Percentiles rank a stretch among this genome's conserved stretches.
phyloP scores from a whole-genome alignment of 148 eudicot genomes.

The Linanthus parryae region DNA sequence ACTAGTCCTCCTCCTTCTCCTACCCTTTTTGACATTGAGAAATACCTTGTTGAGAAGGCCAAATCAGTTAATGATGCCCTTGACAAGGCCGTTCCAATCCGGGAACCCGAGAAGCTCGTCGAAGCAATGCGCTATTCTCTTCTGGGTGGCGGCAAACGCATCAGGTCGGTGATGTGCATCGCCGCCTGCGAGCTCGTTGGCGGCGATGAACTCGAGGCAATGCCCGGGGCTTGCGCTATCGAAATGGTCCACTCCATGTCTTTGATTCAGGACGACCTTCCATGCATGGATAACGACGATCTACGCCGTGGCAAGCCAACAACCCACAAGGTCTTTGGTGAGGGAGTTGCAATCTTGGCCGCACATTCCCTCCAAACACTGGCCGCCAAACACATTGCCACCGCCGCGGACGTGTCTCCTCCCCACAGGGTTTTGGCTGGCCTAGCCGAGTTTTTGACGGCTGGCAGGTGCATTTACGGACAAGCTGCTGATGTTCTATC shows the following conservation, averaged over 20 bases:
- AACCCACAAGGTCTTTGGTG: constrained; percentile 31
- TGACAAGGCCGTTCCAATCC: constrained; percentile 23
- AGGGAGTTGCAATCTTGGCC: no score
- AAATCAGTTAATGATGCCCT: constrained; percentile 20
- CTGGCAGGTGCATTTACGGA: no score
- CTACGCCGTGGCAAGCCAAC: constrained; percentile 30
- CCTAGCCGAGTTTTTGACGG: no score
- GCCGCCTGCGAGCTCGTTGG: constrained; percentile 35
- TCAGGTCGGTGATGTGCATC: constrained; percentile 29
- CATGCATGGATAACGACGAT: constrained; percentile 38
- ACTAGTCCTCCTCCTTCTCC: no score
- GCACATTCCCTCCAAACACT: no score
- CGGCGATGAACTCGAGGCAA: constrained; percentile 16
- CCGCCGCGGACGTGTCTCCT: no score
- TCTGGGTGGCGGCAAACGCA: constrained; percentile 25
- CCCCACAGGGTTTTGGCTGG: no score
- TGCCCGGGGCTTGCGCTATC: constrained; percentile 26
- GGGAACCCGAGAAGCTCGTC: constrained; percentile 24
- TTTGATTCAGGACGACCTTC: constrained; percentile 36
- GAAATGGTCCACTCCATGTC: constrained; percentile 40
- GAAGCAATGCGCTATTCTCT: constrained; percentile 39
- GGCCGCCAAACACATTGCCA: no score
- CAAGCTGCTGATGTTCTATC: no score
- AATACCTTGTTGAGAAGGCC: constrained; percentile 23
- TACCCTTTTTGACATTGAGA: no score